A percentile compares a stretch with the other conserved stretches of the same genome.
phyloP scores from a whole-genome alignment of 805 yeast genomes.

The Zygosaccharomyces kombuchaensis region DNA sequence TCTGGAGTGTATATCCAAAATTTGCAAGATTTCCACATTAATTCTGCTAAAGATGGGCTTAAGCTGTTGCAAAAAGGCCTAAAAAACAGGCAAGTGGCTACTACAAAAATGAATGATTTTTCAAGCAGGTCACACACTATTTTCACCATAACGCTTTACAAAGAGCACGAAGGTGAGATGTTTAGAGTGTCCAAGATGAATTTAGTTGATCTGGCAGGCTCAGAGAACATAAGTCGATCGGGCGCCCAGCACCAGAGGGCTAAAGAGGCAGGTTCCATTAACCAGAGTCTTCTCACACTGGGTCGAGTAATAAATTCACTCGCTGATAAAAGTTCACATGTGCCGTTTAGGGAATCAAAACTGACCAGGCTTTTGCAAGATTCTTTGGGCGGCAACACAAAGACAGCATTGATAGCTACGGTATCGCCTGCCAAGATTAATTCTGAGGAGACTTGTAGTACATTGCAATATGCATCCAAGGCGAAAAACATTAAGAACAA shows the following conservation, averaged over 20 bases:
- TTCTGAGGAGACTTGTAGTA: constrained; percentile 77
- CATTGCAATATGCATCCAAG: constrained; percentile 81
- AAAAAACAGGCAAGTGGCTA: constrained; percentile 57
- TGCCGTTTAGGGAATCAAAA: constrained; percentile 84
- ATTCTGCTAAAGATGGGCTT: constrained; percentile 54
- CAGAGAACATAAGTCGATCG: constrained; percentile 81
- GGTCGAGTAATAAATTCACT: constrained; percentile 83
- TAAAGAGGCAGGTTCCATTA: constrained; percentile 89
- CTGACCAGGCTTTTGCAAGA: constrained; percentile 71
- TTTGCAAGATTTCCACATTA: constrained; percentile 56
- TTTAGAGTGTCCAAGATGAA: constrained; percentile 68
- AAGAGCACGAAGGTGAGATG: constrained; percentile 44
- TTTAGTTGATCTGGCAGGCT: constrained; percentile 91
- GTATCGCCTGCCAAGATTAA: constrained; percentile 76
- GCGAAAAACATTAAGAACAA: constrained; percentile 76
- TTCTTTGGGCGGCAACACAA: constrained; percentile 82
- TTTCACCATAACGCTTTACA: constrained; percentile 58
- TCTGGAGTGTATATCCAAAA: constrained; percentile 54
- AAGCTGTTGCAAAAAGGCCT: constrained; percentile 53
- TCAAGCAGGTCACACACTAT: constrained; percentile 78
- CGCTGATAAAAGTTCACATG: constrained; percentile 60
- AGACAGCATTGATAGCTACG: constrained; percentile 83
- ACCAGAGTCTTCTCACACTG: constrained; percentile 78
- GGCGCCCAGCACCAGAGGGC: constrained; percentile 87
- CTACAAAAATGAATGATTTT: constrained; percentile 67